These are phyloP conservation scores for Croton laevigatus DNA, from an alignment of 441 rosid species.

Conservation along the genomic window DNA sequence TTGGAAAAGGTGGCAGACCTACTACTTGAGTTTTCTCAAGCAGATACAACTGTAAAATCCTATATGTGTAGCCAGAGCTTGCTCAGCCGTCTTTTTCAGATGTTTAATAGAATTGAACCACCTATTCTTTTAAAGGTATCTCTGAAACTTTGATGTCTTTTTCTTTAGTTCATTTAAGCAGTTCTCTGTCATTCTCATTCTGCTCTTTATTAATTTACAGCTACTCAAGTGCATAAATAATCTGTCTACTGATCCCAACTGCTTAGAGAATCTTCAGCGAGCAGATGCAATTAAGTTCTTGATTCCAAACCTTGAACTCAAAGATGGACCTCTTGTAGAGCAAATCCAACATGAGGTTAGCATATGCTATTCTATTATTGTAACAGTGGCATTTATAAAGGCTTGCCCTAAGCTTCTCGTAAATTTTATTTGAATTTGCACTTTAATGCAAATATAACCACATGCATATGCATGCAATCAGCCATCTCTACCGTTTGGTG, in stretches of 20 bases:
- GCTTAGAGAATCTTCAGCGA: constrained; percentile 98
- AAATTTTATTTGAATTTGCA: not conserved
- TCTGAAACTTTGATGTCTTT: constrained; percentile 13
- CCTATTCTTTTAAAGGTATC: constrained; percentile 86
- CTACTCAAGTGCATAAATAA: constrained; percentile 78
- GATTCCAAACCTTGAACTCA: constrained; percentile 95
- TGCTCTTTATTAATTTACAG: constrained; percentile 37
- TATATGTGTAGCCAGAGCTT: constrained; percentile 93
- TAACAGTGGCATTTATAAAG: not conserved
- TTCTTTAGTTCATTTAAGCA: not conserved
- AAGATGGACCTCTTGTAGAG: constrained; percentile 73
- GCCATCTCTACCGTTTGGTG: not conserved
- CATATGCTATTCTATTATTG: constrained; percentile 21
- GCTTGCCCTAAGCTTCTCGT: constrained; percentile 8
- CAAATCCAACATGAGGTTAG: constrained; percentile 85
- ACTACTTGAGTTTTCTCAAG: constrained; percentile 94
- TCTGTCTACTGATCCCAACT: constrained; percentile 91
- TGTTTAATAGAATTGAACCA: constrained; percentile 87
- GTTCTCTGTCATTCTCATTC: no score
- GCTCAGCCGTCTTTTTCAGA: constrained; percentile 92
- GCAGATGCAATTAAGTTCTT: constrained; percentile 95
- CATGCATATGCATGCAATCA: not conserved
- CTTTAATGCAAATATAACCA: not conserved
- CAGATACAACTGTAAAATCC: constrained; percentile 88
- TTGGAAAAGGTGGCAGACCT: constrained; percentile 95